Percentiles rank a stretch among this genome's conserved stretches.
Evolutionary conservation across 163 green algal genomes (phyloP).

Genomic region (Volvox carteri): DNA sequence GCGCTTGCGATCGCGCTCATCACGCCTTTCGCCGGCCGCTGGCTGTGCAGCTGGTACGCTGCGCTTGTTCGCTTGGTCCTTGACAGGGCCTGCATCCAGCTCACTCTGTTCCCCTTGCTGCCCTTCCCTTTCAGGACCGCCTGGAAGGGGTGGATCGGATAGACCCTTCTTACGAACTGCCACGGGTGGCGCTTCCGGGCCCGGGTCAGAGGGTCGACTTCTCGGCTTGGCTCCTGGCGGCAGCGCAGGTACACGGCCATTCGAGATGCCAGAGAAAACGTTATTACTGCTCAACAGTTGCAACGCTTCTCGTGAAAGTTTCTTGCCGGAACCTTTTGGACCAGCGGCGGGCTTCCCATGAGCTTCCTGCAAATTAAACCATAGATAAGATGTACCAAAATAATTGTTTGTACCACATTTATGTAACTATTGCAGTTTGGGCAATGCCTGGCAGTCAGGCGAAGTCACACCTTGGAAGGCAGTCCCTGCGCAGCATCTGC

Average conservation of each 20-base stretch:
- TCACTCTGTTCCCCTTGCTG: background rate
- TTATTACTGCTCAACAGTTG: background rate
- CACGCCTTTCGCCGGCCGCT: background rate
- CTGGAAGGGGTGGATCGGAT: background rate
- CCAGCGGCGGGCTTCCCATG: too few species aligned
- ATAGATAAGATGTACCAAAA: background rate
- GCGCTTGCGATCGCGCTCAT: background rate
- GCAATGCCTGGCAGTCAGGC: background rate
- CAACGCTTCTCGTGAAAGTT: conserved; percentile 12
- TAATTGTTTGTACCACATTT: background rate
- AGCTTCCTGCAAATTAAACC: background rate
- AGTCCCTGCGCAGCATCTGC: background rate
- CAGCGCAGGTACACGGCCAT: background rate
- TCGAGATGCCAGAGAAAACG: background rate
- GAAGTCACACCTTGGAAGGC: background rate
- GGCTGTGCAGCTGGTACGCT: background rate
- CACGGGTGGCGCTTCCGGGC: too few species aligned
- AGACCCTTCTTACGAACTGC: background rate
- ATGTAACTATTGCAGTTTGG: too few species aligned
- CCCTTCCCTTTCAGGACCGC: background rate
- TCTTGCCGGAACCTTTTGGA: background rate
- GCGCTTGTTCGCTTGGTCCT: background rate
- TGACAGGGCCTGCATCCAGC: background rate
- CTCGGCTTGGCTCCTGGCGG: too few species aligned
- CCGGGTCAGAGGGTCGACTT: background rate